A percentile compares a stretch with the other conserved stretches of the same genome.
Conservation (phyloP, 495 filamentous ascomycete genomes). For the Penicillium silybi region DNA sequence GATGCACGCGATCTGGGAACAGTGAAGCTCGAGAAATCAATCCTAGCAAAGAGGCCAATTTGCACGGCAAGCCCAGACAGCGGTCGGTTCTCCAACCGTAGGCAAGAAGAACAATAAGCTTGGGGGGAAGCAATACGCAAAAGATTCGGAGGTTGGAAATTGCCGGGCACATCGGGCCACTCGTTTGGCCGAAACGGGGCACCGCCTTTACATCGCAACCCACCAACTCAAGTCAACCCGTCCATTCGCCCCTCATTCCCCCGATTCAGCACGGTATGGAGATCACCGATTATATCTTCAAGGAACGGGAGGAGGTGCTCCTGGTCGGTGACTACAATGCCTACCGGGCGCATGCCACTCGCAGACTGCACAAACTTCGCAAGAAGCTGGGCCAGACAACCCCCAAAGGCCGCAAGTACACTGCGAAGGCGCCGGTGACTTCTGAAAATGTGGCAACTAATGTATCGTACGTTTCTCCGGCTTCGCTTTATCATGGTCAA, state of each 20-base stretch:
- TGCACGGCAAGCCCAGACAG: background rate
- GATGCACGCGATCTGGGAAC: conserved; percentile 1
- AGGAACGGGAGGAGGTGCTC: conserved; percentile 72
- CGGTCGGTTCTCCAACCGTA: background rate
- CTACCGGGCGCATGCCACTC: conserved; percentile 75
- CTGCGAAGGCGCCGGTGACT: conserved; percentile 64
- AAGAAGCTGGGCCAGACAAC: conserved; percentile 81
- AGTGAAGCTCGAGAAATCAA: background rate
- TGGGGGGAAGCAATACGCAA: conserved; percentile 7
- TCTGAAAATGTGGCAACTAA: conserved; percentile 73
- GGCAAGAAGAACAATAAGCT: background rate
- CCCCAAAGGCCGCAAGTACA: conserved; percentile 79
- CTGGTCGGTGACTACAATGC: conserved; percentile 84
- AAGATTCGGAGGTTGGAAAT: conserved; percentile 28
- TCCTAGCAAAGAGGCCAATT: background rate
- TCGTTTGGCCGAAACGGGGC: conserved; percentile 39
- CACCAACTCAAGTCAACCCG: conserved; percentile 18
- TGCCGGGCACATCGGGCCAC: conserved; percentile 30
- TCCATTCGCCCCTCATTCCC: conserved; percentile 6
- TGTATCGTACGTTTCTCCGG: conserved; percentile 58
- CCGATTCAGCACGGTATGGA: conserved; percentile 59
- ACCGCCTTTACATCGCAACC: conserved; percentile 25
- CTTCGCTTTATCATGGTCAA: background rate
- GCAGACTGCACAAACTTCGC: conserved; percentile 76
- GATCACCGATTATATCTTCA: conserved; percentile 78